A percentile compares a stretch with the other conserved stretches of the same genome.
Conservation (phyloP, 192 early-diverging fungal genomes). For the Geosiphon pyriformis region DNA sequence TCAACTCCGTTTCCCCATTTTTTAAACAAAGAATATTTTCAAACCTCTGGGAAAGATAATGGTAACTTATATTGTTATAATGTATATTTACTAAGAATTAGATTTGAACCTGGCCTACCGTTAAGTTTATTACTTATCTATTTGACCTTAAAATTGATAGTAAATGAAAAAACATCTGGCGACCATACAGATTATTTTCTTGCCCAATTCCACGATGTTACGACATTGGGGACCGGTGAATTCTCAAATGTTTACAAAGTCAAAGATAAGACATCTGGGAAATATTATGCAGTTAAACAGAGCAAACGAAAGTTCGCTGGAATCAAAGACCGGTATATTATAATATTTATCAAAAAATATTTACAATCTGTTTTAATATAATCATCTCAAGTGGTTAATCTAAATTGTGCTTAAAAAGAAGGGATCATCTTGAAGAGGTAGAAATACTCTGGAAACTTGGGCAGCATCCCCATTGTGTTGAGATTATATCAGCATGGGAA, state of each 20-base stretch:
- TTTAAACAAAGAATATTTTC: neutral
- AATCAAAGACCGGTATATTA: slow-evolving; percentile 56
- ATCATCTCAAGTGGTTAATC: no score
- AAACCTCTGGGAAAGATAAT: neutral
- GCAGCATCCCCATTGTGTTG: slow-evolving; percentile 53
- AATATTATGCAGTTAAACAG: slow-evolving; percentile 79
- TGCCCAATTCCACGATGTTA: slow-evolving; percentile 60
- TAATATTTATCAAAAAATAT: neutral
- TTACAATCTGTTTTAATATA: neutral
- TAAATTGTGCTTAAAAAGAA: slow-evolving; percentile 34
- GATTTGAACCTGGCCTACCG: no score
- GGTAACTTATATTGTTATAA: slow-evolving; percentile 9
- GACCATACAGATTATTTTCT: slow-evolving; percentile 75
- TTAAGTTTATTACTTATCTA: no score
- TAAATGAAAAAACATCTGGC: no score
- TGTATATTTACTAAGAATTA: no score
- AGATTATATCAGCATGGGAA: slow-evolving; percentile 84
- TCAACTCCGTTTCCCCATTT: neutral
- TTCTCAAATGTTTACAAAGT: slow-evolving; percentile 81
- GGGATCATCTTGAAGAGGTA: slow-evolving; percentile 73
- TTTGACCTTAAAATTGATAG: no score
- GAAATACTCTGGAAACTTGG: slow-evolving; percentile 69
- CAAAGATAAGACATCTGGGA: slow-evolving; percentile 52
- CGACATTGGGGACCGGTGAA: slow-evolving; percentile 68
- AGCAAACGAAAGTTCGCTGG: slow-evolving; percentile 63